Base-by-base conservation (phyloP, 2,329 filamentous ascomycete genomes). In the Sclerotinia spermophila region DNA sequence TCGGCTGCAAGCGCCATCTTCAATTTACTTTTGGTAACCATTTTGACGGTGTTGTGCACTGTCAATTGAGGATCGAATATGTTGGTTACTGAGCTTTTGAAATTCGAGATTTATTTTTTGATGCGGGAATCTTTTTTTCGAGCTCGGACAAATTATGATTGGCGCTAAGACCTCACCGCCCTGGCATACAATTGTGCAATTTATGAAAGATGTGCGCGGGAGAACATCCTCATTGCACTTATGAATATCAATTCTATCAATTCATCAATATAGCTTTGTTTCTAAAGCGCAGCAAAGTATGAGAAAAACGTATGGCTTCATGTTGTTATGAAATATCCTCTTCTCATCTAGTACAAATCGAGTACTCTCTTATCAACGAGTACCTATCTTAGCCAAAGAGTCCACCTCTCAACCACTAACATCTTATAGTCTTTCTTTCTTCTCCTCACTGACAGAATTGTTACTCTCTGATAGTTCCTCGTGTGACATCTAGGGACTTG, bases 1-100 rank as follows among this genome's bases (percentile, higher is more conserved):
- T 89, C 84, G 55, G 84, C 84, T 61, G 82, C 83, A 24, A 89
- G 80, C 15, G 86, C 86, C 78, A 84, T 79, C 79, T 84, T 86
- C 68, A 88, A 80, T 74, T 84, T 86, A 71, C 79, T 76, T 77
- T 82, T 81, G 40, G 73, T 78, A 67, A 78, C 76, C 79, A 80
- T 80, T 55, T 71, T 78, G 71, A 44, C 66, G 72, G 59, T 74
- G 67, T n/a, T 42, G 24, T n/a, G 42, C n/a, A 27, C 51, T 70
- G 33, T 68, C 58, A 71, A 68, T 68, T 55, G 58, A 21, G 35
- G 44, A 61, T 67, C 38, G 45, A 40, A 45, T 10, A 40, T 61
- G 27, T 71, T 65, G 48, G 51, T 56, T 60, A 56, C 68, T 66
- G 53, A 59, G 65, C 60, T 68, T 42, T 27, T 38, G 40, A 48